phyloP scores from a whole-genome alignment of 352 stramenopile genomes.

The Pythium aristosporum region DNA sequence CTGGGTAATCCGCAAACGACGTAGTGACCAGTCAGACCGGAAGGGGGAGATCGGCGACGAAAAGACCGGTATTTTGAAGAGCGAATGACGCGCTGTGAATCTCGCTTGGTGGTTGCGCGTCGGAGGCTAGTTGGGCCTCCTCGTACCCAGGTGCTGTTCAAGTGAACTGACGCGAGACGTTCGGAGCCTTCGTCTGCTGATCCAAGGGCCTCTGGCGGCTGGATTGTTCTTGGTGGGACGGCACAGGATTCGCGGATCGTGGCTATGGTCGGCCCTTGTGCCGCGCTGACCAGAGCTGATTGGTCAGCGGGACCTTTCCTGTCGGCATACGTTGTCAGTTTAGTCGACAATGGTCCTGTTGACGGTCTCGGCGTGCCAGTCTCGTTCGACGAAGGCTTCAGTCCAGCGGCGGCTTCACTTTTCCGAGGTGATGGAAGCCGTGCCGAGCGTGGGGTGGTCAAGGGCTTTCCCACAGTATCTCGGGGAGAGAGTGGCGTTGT shows the following conservation, averaged over 20 bases:
- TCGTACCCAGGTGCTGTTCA: not conserved
- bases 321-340: not conserved
- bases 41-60: constrained; percentile 28
- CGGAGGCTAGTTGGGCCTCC: constrained; percentile 5
- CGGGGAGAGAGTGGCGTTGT: constrained; percentile 28
- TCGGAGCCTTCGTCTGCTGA: not conserved
- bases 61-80: constrained; percentile 43
- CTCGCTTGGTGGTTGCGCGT: constrained; percentile 11
- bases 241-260: not conserved
- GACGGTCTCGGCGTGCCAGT: not conserved
- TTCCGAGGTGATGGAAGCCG: not conserved
- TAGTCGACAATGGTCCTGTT: not conserved
- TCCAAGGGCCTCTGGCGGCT: not conserved
- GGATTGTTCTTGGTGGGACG: not conserved
- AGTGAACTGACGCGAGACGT: not conserved
- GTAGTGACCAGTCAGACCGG: constrained; percentile 45
- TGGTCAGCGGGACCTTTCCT: not conserved
- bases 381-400: not conserved
- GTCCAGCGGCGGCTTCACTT: not conserved
- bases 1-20: constrained; percentile 68
- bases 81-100: constrained; percentile 20
- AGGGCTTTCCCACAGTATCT: constrained; percentile 17
- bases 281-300: not conserved
- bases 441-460: constrained; percentile 37
- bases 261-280: not conserved